Evolutionary conservation across 1,284 basidiomycete genomes (phyloP).

Genomic region (Rhodotorula sp.): DNA sequence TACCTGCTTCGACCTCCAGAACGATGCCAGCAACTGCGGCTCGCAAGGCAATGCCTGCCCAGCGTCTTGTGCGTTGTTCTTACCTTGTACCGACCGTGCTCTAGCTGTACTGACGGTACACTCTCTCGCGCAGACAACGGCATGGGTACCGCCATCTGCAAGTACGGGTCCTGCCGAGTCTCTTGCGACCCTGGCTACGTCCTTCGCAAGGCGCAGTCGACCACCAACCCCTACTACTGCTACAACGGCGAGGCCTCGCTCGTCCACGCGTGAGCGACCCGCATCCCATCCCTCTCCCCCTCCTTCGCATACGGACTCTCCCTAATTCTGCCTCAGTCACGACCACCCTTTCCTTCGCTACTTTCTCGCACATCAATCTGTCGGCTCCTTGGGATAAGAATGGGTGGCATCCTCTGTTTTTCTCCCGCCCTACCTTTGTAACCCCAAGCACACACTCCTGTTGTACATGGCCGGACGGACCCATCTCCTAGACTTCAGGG

Average conservation of each 20-base stretch:
- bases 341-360: too few relatives aligned
- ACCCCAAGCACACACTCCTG: too few relatives aligned
- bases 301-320: neutral
- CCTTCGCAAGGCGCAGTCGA: conserved; percentile 5
- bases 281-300: neutral
- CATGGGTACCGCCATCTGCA: neutral
- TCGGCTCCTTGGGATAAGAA: too few relatives aligned
- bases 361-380: too few relatives aligned
- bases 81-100: too few relatives aligned
- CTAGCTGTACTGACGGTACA: too few relatives aligned
- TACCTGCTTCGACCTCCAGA: conserved; percentile 1
- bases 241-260: conserved; percentile 18
- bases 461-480: too few relatives aligned
- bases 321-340: neutral
- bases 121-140: neutral
- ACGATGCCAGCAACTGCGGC: conserved; percentile 16
- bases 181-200: neutral
- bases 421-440: too few relatives aligned
- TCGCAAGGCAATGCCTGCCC: neutral
- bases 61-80: neutral
- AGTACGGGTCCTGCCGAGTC: conserved; percentile 6
- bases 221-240: conserved; percentile 19
- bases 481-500: too few relatives aligned
- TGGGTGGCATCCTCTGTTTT: too few relatives aligned
- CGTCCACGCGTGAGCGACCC: conserved; percentile 4